Evolutionary conservation across 768 basidiomycete genomes (phyloP), one percentile per base, ranked within the genome.

Genomic region (Pisolithus orientalis): DNA sequence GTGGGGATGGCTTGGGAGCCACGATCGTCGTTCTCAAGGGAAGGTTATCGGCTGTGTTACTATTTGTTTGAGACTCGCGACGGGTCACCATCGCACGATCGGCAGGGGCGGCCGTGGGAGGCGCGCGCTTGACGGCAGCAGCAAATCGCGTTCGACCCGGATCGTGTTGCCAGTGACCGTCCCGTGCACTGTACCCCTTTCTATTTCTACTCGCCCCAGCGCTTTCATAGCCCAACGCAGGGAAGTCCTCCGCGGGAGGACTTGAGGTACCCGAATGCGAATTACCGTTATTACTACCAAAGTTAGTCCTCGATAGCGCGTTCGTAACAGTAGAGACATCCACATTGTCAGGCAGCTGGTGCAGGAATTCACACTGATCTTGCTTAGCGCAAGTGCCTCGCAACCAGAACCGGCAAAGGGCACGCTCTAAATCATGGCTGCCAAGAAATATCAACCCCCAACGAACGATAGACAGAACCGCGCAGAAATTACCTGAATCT

Each of bases 331-430:
- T 76, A 40, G 82, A 67, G 37, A 92, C 78, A 63, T 96, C 93
- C 39, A 88, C 84, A 57, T 93, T 87, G 59, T 88, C 84, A 6
- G 91, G 92, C 5, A 94, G 73, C 65, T 90, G 89, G 64, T 96
- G 94, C 64, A 96, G 70, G 70, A 98, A 98, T 71, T 97, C 96
- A 80, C 94, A 98, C 57, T 80, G 82, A 52, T 95, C 94, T 50
- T 94, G 90, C 68, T 99, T 99, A 29, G 94, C 91, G 64, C 96
- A 99, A 43, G 93, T 93, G 5, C 95, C 95, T 47, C 94, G 82
- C 29, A 99, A 79, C 96, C 96, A 99, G 75, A 99, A 99, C 34
- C 96, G 87, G 71, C 90, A 94, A 21, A 97, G 68, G 1, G 94
- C 94, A 39, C 94, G 82, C 67, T 97, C 94, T 4, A 96, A 80